phyloP scores from a whole-genome alignment of 2,329 filamentous ascomycete genomes.

The Verticillium zaregamsianum region DNA sequence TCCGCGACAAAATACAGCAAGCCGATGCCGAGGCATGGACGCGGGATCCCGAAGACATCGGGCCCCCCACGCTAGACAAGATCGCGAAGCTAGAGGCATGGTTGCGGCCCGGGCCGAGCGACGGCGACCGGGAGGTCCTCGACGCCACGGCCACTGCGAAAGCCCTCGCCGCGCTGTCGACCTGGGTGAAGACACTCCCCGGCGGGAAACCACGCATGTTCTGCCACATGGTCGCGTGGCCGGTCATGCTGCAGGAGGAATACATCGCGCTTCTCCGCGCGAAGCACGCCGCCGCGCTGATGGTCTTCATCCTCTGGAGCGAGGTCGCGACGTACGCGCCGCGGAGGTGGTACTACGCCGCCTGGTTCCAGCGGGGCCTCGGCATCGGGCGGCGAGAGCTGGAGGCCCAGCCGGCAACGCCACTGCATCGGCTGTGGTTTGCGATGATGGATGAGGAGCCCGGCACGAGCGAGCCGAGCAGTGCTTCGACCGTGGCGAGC shows the following conservation, averaged over 20 bases:
- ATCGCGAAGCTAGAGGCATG: conserved; percentile 7
- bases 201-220: conserved; percentile 9
- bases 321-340: conserved; percentile 10
- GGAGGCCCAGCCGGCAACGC: neutral
- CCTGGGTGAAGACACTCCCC: conserved; percentile 7
- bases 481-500: neutral
- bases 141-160: conserved; percentile 2
- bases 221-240: conserved; percentile 14
- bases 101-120: neutral
- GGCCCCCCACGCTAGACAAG: conserved; percentile 3
- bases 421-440: conserved; percentile 6
- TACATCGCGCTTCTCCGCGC: conserved; percentile 6
- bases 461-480: neutral
- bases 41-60: neutral
- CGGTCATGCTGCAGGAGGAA: conserved; percentile 8
- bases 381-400: conserved; percentile 5
- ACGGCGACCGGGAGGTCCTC: neutral
- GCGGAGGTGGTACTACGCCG: conserved; percentile 8
- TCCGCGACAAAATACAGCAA: conserved; percentile 9
- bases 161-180: conserved; percentile 7
- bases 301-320: conserved; percentile 10
- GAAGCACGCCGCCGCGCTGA: conserved; percentile 9
- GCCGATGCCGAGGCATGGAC: conserved; percentile 8
- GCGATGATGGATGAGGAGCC: neutral
- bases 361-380: conserved; percentile 5